Evolutionary conservation across 306 rosid species (phyloP), one percentile per base, ranked within the genome.

Genomic region (Dalbergia oliveri): DNA sequence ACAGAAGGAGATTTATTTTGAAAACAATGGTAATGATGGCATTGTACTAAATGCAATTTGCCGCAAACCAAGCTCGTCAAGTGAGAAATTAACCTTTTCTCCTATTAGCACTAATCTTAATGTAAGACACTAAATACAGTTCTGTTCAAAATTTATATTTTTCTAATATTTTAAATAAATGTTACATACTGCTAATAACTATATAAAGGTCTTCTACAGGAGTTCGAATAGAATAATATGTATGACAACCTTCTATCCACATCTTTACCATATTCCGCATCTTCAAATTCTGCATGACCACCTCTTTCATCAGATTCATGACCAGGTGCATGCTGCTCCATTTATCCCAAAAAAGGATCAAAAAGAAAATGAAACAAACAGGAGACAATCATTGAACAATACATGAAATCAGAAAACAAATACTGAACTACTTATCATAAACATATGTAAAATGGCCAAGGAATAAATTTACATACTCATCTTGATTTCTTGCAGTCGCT

Each of bases 261-360:
- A 58, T 78, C 84, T 44, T 87, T 86, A 14, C 97, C 97, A 75
- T 85, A 89, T 81, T 94, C 97, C 63, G 91, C 97, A 16, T 91
- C 98, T 83, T 92, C 98, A 79, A 87, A 89, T 69, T 84, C 92
- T 72, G 81, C 94, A 11, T 82, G 83, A 59, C 83, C 96, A 64
- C 84, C 90, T 80, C 84, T 82, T 80, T 92, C 97, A 82, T 92
- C 97, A 3, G 97, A 92, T 60, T 91, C 97, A 43, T 83, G 90
- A 79, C 87, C 88, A 44, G 98, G 82, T 85, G 81, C 74, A 79
- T 90, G 97, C 97, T 90, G 86, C 72, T 73, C 81, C 78, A 89
- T 85, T 54, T 62, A 77, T 44, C 0, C 41, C 47, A 57, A 33
- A 53, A 50, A 53, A 37, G 41, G 7, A 5, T 0, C 5, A 37